Conservation (phyloP, 2,329 filamentous ascomycete genomes). For the Dactylella cylindrospora region DNA sequence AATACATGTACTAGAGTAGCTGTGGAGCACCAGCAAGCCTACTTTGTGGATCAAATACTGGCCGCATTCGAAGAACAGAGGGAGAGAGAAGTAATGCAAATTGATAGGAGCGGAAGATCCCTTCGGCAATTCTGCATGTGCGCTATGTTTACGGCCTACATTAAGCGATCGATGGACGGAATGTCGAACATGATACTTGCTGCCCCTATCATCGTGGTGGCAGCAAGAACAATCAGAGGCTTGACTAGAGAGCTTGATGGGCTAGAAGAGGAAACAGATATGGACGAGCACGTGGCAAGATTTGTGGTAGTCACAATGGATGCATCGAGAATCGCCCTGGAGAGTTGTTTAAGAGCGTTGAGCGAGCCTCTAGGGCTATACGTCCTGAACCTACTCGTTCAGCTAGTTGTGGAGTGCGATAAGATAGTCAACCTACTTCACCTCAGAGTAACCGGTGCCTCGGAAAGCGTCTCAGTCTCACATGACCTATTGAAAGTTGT, state of each 20-base stretch:
- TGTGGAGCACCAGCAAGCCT: constrained; percentile 60
- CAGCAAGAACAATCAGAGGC: background rate
- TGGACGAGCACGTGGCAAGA: constrained; percentile 27
- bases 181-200: constrained; percentile 25
- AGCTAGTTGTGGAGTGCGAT: constrained; percentile 15
- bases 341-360: background rate
- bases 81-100: constrained; percentile 7
- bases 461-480: constrained; percentile 11
- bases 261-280: constrained; percentile 16
- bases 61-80: constrained; percentile 51
- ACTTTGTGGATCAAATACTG: constrained; percentile 60
- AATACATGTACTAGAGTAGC: constrained; percentile 62
- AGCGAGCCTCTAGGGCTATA: constrained; percentile 17
- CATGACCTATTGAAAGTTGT: constrained; percentile 27
- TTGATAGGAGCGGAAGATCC: constrained; percentile 7
- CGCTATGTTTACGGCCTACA: constrained; percentile 18
- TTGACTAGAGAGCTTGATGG: constrained; percentile 29
- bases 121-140: constrained; percentile 18
- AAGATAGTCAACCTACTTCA: constrained; percentile 21
- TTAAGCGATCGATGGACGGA: constrained; percentile 10
- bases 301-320: constrained; percentile 23
- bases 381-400: constrained; percentile 7
- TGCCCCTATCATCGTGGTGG: constrained; percentile 12
- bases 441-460: constrained; percentile 9
- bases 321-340: constrained; percentile 17